Evolutionary conservation across 2,329 filamentous ascomycete genomes (phyloP).

Genomic region (Xylariaceae sp.): DNA sequence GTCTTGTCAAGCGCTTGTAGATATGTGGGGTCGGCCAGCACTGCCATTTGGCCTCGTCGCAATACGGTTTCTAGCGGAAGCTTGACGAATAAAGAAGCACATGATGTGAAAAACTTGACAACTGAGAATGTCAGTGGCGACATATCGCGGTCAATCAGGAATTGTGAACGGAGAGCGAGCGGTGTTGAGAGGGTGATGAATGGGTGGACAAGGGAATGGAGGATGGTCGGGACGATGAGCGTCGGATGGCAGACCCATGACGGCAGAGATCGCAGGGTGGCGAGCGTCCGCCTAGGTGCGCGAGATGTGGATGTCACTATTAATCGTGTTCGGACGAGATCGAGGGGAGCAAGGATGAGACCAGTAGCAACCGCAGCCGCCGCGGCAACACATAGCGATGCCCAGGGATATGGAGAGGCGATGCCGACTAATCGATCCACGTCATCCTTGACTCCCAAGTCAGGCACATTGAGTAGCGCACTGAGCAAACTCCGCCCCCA

Average conservation of each 20-base stretch:
- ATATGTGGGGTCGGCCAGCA: constrained; percentile 55
- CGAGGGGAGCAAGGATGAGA: constrained; percentile 77
- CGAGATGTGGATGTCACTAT: constrained; percentile 78
- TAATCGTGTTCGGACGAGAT: constrained; percentile 82
- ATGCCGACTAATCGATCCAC: constrained; percentile 69
- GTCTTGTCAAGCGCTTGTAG: constrained; percentile 45
- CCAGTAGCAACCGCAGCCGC: constrained; percentile 66
- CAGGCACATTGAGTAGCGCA: constrained; percentile 83
- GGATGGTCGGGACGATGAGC: constrained; percentile 76
- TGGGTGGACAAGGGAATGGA: constrained; percentile 81
- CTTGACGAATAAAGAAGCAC: constrained; percentile 76
- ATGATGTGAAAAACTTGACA: constrained; percentile 75
- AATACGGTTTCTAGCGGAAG: constrained; percentile 90
- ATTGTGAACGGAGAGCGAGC: constrained; percentile 77
- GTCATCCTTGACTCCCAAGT: constrained; percentile 70
- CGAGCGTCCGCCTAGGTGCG: constrained; percentile 71
- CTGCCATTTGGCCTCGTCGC: constrained; percentile 77
- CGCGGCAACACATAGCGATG: constrained; percentile 69
- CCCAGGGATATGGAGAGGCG: constrained; percentile 76
- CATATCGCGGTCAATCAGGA: constrained; percentile 75
- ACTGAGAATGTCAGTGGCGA: constrained; percentile 80
- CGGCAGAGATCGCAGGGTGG: constrained; percentile 72
- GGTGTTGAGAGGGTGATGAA: constrained; percentile 78
- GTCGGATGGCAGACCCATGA: constrained; percentile 67
- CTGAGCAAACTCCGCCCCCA: constrained; percentile 90